Conservation (phyloP, 352 stramenopile species). For the Globisporangium iwayamae region DNA sequence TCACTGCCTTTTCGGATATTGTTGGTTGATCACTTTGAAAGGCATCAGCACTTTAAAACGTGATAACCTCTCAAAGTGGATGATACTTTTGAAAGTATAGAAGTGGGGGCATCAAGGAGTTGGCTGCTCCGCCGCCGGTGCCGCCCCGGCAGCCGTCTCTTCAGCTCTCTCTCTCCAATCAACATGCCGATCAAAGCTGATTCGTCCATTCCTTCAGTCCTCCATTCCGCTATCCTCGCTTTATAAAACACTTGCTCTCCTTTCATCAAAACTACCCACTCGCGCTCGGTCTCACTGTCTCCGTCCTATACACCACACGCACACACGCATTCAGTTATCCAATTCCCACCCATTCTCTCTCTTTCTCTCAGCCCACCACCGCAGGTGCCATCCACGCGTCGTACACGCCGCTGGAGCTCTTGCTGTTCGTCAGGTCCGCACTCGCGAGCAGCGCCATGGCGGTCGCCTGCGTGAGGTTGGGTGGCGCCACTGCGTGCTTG, state of each 20-base stretch:
- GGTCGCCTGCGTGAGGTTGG: constrained; percentile 6
- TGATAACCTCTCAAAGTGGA: too few relatives aligned
- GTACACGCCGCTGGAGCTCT: constrained; percentile 19
- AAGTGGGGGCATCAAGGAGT: too few relatives aligned
- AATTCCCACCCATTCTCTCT: too few relatives aligned
- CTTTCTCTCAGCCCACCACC: not conserved
- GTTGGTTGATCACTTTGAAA: constrained; percentile 1
- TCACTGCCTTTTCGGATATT: not conserved
- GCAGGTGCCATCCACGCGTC: constrained; percentile 26
- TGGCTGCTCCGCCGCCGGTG: too few relatives aligned
- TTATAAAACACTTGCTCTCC: not conserved
- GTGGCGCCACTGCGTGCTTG: not conserved
- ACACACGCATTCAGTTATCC: not conserved
- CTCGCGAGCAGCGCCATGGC: constrained; percentile 8
- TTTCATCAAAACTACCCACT: constrained; percentile 4
- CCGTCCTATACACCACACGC: not conserved
- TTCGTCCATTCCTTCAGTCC: not conserved
- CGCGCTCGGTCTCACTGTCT: not conserved
- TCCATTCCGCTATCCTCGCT: not conserved
- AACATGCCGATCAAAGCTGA: not conserved
- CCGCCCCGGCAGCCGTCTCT: too few relatives aligned
- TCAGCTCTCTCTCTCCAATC: not conserved
- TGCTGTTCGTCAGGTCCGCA: not conserved
- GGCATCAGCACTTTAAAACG: too few relatives aligned
- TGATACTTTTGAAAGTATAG: too few relatives aligned